Conservation (phyloP, 352 stramenopile species). For the Pythium coloratum region DNA sequence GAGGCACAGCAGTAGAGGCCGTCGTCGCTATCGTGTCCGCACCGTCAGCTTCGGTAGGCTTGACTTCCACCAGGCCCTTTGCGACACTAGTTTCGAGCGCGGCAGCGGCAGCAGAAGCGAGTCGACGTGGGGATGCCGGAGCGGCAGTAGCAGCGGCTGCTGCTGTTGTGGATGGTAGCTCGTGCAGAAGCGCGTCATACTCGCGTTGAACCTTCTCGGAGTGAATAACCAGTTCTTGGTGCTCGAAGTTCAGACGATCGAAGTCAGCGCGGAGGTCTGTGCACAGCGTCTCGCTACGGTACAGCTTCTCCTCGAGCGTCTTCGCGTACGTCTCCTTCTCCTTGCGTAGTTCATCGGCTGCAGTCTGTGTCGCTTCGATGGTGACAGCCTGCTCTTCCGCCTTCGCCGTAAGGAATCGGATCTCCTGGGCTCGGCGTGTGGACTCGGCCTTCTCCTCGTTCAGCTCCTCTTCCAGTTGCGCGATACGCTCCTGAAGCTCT, state of each 20-base stretch:
- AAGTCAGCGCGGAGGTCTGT: constrained; percentile 64
- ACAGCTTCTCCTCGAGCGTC: constrained; percentile 65
- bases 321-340: constrained; percentile 70
- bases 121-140: constrained; percentile 19
- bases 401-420: constrained; percentile 65
- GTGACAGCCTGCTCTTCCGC: constrained; percentile 58
- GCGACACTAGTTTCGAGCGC: not conserved
- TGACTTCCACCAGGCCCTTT: constrained; percentile 7
- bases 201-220: constrained; percentile 76
- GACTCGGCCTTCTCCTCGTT: constrained; percentile 82
- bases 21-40: constrained; percentile 18
- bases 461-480: constrained; percentile 73
- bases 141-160: constrained; percentile 19
- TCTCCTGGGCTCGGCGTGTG: constrained; percentile 70
- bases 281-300: constrained; percentile 55
- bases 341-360: constrained; percentile 65
- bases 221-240: constrained; percentile 81
- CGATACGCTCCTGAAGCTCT: constrained; percentile 70
- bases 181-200: constrained; percentile 59
- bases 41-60: constrained; percentile 36
- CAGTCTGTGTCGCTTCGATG: constrained; percentile 56
- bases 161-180: constrained; percentile 37
- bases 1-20: not conserved
- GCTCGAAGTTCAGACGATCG: constrained; percentile 78
- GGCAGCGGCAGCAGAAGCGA: constrained; percentile 1